Base-by-base conservation (phyloP, 306 rosid genomes). In the barrel medic (Medicago truncatula) region DNA sequence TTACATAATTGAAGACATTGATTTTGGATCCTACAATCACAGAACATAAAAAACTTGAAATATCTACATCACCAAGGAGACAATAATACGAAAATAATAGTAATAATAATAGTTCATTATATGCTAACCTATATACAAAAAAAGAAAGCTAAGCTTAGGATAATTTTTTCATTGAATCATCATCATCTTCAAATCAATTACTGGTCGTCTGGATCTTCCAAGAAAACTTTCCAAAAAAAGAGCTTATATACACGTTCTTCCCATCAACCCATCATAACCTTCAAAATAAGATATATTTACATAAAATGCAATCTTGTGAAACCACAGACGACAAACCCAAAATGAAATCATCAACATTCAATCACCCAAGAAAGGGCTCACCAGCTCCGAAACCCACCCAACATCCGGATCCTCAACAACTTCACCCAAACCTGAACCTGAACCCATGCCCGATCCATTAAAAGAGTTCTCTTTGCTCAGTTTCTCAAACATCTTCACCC, bases 401-500 rank as follows among this genome's bases (percentile, higher is more conserved):
- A 94, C 87, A 75, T 90, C 95, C 61, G 98, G 97, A 59, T 64
- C 85, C 6, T 78, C 77, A 3, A 49, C 9, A 0, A 80, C 13
- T 0, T 49, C 1, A 4, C 57, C 75, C 58, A 80, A 64, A 16
- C 78, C 90, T 47, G 81, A 64, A 16, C 78, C 90, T 47, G 65
- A 83, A 5, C 57, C 76, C 58, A 80, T 64, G 15, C 84, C 91
- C 43, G 65, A 85, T 78, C 85, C 60, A 1, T 15, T 85, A 11
- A 94, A 62, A 6, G 91, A 85, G n/a, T 95, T 95, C 74, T 92
- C 97, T 60, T 89, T 84, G 67, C 97, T 92, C 53, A 95, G 74
- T 44, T 79, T 95, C 88, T 90, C 92, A n/a, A 95, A 86, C 98
- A 95, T 95, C 83, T 75, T 85, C 0, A 85, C 89, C 70, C 98